Evolutionary conservation across 805 yeast species (phyloP), one percentile per base, ranked within the genome.

Genomic region (Candida sithepensis): DNA sequence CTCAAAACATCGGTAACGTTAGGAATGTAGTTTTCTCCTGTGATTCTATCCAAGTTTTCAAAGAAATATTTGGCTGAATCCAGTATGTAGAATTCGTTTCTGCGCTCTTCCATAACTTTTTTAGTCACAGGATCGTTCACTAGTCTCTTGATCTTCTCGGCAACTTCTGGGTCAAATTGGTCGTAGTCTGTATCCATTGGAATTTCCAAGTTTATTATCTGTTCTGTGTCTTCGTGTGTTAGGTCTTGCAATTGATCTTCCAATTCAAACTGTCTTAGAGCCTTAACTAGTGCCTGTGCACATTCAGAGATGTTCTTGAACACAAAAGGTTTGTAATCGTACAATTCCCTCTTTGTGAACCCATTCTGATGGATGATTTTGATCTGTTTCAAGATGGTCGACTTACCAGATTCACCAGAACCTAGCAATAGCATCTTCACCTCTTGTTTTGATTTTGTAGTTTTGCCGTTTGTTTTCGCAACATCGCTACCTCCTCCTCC

Each of bases 391-490:
- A 87, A 78, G 45, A 86, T 81, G 16, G 95, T 86, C 7, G 90
- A 82, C 60, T 86, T 87, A 4, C 95, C 95, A 51, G 84, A 75
- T 60, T 86, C 95, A 14, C 98, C 99, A 0, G 97, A 86, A 4
- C 99, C 94, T 42, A 86, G 67, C 30, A 91, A 71, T 33, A 91
- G 71, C 41, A 91, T 82, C 63, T 90, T 90, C 45, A 83, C 81
- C 49, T 81, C 87, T 51, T 75, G 69, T 50, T 64, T 68, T 14
- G 55, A 41, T 41, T 52, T 59, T 23, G 37, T 46, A 13, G 44
- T 47, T 16, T 41, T 43, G 12, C 16, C 32, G 12, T 24, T 26
- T 2, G 21, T 39, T 22, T 39, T 39, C 2, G 30, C 10, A 22
- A 22, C 28, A 14, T 39, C n/a, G n/a, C n/a, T n/a, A n/a, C n/a